Evolutionary conservation across 768 basidiomycete genomes (phyloP).

Genomic region (Boletus huronensis): DNA sequence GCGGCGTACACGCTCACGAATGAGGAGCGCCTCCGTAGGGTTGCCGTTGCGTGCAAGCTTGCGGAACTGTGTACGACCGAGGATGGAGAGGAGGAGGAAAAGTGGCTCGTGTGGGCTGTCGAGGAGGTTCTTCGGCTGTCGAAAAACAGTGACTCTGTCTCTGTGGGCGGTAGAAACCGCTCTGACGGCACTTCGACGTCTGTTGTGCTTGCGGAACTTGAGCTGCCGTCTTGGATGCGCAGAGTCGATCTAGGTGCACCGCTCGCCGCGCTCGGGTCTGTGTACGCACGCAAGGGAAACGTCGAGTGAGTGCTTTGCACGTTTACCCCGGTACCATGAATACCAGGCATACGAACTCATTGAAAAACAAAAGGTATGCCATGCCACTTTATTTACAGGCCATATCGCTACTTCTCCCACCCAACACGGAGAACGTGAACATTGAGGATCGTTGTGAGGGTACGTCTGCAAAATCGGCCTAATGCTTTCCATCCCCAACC

Average conservation of each 20-base stretch:
- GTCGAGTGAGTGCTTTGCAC: constrained; percentile 32
- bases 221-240: constrained; percentile 57
- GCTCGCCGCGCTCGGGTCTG: constrained; percentile 61
- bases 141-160: background rate
- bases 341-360: background rate
- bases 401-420: constrained; percentile 55
- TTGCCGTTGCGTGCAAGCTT: constrained; percentile 45
- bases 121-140: constrained; percentile 39
- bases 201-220: constrained; percentile 47
- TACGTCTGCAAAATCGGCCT: constrained; percentile 20
- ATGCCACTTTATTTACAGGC: constrained; percentile 65
- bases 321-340: background rate
- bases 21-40: constrained; percentile 41
- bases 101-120: constrained; percentile 42
- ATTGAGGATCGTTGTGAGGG: constrained; percentile 60
- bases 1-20: constrained; percentile 26
- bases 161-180: background rate
- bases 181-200: background rate
- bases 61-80: constrained; percentile 37
- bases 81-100: constrained; percentile 38
- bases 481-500: background rate
- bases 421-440: constrained; percentile 25
- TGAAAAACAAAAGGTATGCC: constrained; percentile 50
- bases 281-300: constrained; percentile 55
- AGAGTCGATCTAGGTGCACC: constrained; percentile 63